Conservation (phyloP, 1,284 basidiomycete genomes). For the Stygiomarasmius scandens region DNA sequence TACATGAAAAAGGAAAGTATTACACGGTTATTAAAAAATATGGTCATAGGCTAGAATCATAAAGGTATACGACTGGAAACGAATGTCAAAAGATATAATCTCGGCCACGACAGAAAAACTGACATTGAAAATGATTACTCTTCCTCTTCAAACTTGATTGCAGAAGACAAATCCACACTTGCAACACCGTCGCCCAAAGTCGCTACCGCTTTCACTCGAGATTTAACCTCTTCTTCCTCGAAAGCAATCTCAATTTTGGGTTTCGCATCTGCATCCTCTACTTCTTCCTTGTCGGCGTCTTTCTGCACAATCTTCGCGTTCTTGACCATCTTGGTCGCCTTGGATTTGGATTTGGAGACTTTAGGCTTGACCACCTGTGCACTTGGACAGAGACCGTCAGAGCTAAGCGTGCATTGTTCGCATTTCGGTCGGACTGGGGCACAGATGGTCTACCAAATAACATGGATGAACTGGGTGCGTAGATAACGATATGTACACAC, state of each 20-base stretch:
- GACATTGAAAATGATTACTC: too few relatives aligned
- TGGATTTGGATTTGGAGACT: slow-evolving; percentile 25
- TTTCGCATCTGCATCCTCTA: not conserved
- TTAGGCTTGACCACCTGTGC: slow-evolving; percentile 27
- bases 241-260: not conserved
- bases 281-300: not conserved
- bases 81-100: too few relatives aligned
- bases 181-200: too few relatives aligned
- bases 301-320: not conserved
- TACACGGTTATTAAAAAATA: too few relatives aligned
- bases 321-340: slow-evolving; percentile 4
- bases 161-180: too few relatives aligned
- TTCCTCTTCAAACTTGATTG: too few relatives aligned
- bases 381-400: slow-evolving; percentile 61
- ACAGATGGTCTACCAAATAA: slow-evolving; percentile 65
- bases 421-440: slow-evolving; percentile 84
- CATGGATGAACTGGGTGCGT: not conserved
- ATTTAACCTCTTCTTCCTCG: not conserved
- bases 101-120: too few relatives aligned
- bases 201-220: not conserved
- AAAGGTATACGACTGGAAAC: too few relatives aligned
- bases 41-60: too few relatives aligned
- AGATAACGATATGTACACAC: slow-evolving; percentile 37
- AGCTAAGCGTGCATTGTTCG: slow-evolving; percentile 67
- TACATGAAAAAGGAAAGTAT: too few relatives aligned